Evolutionary conservation across 148 eudicot genomes (phyloP).

Genomic region (Beta vulgaris): DNA sequence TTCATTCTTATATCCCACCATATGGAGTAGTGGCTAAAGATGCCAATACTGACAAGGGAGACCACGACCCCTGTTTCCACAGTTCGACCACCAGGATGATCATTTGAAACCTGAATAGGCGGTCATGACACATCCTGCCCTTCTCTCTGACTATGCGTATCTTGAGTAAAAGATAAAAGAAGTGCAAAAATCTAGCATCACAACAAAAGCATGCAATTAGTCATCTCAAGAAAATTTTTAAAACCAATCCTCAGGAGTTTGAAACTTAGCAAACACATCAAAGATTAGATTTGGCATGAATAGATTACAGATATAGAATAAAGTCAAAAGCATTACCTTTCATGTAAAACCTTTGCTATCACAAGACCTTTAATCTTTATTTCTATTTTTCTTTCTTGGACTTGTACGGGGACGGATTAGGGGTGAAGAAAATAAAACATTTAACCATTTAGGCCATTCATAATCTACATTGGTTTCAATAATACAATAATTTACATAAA

Average conservation of each 20-base stretch:
- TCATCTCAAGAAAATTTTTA: not conserved
- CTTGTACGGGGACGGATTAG: not conserved
- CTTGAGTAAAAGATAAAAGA: not conserved
- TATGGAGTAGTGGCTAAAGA: no score
- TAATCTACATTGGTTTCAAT: not conserved
- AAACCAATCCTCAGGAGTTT: not conserved
- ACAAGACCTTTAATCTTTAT: not conserved
- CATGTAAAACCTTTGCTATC: not conserved
- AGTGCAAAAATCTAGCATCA: not conserved
- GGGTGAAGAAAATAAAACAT: not conserved
- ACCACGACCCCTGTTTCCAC: no score
- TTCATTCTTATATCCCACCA: no score
- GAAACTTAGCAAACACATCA: not conserved
- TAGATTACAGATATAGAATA: not conserved
- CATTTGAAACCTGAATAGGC: no score
- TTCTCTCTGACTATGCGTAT: not conserved
- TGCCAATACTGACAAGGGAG: no score
- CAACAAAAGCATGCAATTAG: not conserved
- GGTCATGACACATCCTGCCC: not conserved
- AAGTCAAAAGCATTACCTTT: not conserved
- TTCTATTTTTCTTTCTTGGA: not conserved
- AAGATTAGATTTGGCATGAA: not conserved
- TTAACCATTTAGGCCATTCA: no score
- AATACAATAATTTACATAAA: not conserved
- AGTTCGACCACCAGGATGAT: no score